phyloP scores from a whole-genome alignment of 139 green algal species.

The Chlamydomonas sphaeroides region DNA sequence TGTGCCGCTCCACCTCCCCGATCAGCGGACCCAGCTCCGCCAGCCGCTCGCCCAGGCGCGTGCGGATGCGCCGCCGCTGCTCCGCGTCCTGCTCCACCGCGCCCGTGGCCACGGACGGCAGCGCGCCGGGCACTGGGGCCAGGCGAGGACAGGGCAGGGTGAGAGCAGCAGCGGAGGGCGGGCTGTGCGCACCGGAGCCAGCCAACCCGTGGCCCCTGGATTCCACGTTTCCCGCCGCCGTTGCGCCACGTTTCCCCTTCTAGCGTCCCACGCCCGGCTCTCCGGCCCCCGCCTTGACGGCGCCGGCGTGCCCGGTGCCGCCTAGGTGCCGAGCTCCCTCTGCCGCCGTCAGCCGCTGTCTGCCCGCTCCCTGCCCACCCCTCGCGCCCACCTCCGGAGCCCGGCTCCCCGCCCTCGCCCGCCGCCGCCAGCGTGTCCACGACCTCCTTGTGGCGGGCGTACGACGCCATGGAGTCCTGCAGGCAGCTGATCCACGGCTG shows the following conservation, averaged over 20 bases:
- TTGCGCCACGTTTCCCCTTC: too few species aligned
- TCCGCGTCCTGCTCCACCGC: constrained; percentile 37
- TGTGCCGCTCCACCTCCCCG: constrained; percentile 54
- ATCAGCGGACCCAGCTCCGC: constrained; percentile 42
- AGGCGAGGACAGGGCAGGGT: neutral
- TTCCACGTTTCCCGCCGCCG: too few species aligned
- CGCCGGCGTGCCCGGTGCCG: too few species aligned
- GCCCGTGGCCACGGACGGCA: neutral
- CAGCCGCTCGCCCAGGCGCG: constrained; percentile 21
- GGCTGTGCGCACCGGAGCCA: too few species aligned
- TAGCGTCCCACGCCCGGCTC: too few species aligned
- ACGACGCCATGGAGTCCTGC: constrained; percentile 31
- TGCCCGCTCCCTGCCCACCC: too few species aligned
- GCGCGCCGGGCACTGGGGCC: neutral
- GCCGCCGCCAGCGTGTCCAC: constrained; percentile 29
- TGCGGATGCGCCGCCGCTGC: constrained; percentile 33
- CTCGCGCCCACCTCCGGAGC: too few species aligned
- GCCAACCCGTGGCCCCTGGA: too few species aligned
- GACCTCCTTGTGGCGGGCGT: constrained; percentile 42
- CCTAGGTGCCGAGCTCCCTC: too few species aligned
- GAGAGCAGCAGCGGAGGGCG: neutral
- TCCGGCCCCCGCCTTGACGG: too few species aligned
- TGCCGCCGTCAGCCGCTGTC: too few species aligned
- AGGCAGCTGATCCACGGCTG: constrained; percentile 44
- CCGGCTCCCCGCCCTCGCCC: neutral